Conservation (phyloP, 495 filamentous ascomycete species). For the Elasticomyces elasticus region DNA sequence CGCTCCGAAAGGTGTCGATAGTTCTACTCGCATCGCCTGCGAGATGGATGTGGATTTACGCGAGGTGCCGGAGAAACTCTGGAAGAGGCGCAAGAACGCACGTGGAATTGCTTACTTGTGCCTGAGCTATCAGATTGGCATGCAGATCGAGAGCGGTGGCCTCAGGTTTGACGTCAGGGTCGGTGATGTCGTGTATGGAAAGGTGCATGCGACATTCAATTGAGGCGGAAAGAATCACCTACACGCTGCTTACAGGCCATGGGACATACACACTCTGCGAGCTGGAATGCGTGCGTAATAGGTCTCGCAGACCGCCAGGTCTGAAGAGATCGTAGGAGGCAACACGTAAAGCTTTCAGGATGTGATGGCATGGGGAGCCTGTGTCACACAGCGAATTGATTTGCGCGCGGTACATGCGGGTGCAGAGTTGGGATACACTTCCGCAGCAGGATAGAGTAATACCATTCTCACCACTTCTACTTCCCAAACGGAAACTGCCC, state of each 20-base stretch:
- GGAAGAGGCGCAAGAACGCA: slow-evolving; percentile 54
- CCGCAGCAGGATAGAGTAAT: not conserved
- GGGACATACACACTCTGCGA: too few relatives aligned
- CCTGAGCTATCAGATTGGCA: slow-evolving; percentile 59
- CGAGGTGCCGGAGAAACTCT: slow-evolving; percentile 53
- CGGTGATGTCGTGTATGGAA: slow-evolving; percentile 57
- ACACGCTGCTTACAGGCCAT: not conserved
- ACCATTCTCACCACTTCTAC: not conserved
- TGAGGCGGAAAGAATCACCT: slow-evolving; percentile 22
- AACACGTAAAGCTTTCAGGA: too few relatives aligned
- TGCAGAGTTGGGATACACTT: too few relatives aligned
- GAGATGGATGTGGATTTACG: slow-evolving; percentile 58
- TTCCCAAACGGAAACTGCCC: not conserved
- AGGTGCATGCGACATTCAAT: slow-evolving; percentile 59
- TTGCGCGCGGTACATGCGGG: too few relatives aligned
- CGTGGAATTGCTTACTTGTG: slow-evolving; percentile 59
- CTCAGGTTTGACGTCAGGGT: slow-evolving; percentile 62
- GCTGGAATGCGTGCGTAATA: too few relatives aligned
- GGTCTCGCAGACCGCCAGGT: too few relatives aligned
- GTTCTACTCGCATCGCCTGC: slow-evolving; percentile 45
- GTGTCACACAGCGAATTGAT: too few relatives aligned
- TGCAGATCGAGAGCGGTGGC: slow-evolving; percentile 61
- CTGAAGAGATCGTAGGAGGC: too few relatives aligned
- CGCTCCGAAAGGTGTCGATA: slow-evolving; percentile 42
- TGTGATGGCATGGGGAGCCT: too few relatives aligned